Conservation (phyloP, 2,329 filamentous ascomycete species). For the Paradendryphiella salina region DNA sequence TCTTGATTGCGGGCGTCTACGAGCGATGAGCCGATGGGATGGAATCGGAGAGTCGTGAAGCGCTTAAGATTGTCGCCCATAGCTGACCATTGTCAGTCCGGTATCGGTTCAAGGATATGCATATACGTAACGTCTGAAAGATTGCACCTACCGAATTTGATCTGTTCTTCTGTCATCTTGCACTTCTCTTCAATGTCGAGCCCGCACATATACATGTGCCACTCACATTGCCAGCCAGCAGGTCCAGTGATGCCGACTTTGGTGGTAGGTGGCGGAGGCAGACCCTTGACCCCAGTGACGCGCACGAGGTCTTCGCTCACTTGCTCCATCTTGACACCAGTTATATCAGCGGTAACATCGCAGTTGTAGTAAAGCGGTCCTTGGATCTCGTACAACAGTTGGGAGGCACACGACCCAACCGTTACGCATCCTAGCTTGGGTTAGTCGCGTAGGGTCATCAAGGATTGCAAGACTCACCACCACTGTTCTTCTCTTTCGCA, state of each 20-base stretch:
- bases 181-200: slow-evolving; percentile 37
- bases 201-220: slow-evolving; percentile 33
- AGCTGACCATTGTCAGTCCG: slow-evolving; percentile 6
- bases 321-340: slow-evolving; percentile 40
- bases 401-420: slow-evolving; percentile 56
- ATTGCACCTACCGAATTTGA: slow-evolving; percentile 15
- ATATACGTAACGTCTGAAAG: neutral
- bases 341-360: slow-evolving; percentile 36
- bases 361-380: slow-evolving; percentile 56
- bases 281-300: slow-evolving; percentile 44
- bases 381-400: slow-evolving; percentile 52
- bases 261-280: slow-evolving; percentile 55
- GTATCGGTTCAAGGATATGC: neutral
- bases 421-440: slow-evolving; percentile 32
- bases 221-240: slow-evolving; percentile 36
- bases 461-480: slow-evolving; percentile 25
- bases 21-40: slow-evolving; percentile 33
- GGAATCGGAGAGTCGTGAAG: slow-evolving; percentile 34
- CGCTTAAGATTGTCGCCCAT: slow-evolving; percentile 30
- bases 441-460: neutral
- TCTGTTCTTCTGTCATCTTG: slow-evolving; percentile 30
- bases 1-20: slow-evolving; percentile 40
- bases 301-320: slow-evolving; percentile 51
- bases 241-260: slow-evolving; percentile 45
- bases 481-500: slow-evolving; percentile 40